Evolutionary conservation across 2,329 filamentous ascomycete genomes (phyloP), one percentile per base, ranked within the genome.

Genomic region (Clarireedia homoeocarpa): DNA sequence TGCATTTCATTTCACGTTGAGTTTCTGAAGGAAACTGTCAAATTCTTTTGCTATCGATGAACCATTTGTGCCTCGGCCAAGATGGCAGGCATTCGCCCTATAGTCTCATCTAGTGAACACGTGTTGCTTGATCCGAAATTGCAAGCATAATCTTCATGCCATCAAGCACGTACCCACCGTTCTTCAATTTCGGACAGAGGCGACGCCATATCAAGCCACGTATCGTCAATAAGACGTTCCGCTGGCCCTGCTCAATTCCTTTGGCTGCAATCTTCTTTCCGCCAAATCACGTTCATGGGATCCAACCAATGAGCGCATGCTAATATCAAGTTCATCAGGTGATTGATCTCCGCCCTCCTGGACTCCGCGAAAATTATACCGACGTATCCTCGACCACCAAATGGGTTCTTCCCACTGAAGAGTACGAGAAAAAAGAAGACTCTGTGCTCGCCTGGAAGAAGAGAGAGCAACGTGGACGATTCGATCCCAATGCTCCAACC

Each of bases 371-470:
- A 60, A 91, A 96, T 72, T 90, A 88, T 73, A 86, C 81, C 62
- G 91, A 95, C 73, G 80, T 88, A 46, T 86, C 87, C 45, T 79
- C 82, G 9, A 90, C 96, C 5, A 83, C 91, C 56, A 96, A 96
- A 75, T 97, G 94, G 71, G 83, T 87, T 60, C 87, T 99, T 79
- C 89, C 91, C n/a, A 77, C 81, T 52, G 80, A 85, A 50, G 87
- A 91, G 68, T 99, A 99, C 73, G 90, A 91, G 70, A 83, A 84
- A 67, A 90, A 91, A 68, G 77, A 84, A 45, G 89, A 96, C 72
- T 92, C 88, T 3, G 94, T 99, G 14, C 81, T 96, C 24, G 89
- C 91, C 5, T 97, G 91, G 91, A 99, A 99, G 74, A 92, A 89
- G 74, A 77, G 84, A n/a, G 85, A 96, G 71, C 91, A 95, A 70